Evolutionary conservation across 441 rosid species (phyloP).

Genomic region (Populus hybrid): DNA sequence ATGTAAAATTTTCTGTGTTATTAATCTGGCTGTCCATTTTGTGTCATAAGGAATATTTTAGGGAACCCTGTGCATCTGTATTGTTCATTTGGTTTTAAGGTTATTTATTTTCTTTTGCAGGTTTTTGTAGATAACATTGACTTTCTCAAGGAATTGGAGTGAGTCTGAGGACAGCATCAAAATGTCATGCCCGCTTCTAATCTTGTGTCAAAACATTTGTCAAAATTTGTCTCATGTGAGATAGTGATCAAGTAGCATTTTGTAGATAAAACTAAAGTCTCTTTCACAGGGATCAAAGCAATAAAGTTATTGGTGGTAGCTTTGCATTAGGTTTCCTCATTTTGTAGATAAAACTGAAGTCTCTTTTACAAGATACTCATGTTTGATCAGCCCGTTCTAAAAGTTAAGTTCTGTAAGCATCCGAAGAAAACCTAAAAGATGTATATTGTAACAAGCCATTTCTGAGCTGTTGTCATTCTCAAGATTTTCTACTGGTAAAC

Average conservation of each 20-base stretch:
- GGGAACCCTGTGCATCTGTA: background rate
- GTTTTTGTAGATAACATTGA: constrained; percentile 89
- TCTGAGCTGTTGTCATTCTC: background rate
- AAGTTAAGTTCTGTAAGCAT: background rate
- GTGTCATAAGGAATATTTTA: background rate
- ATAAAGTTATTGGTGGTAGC: constrained; percentile 21
- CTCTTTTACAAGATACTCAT: background rate
- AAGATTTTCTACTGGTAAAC: background rate
- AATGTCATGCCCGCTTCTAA: background rate
- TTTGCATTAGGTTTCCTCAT: background rate
- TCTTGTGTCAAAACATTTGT: background rate
- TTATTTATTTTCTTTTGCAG: constrained; percentile 28
- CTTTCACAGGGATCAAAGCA: background rate
- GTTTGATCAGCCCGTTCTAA: constrained; percentile 2
- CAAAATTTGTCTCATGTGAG: constrained; percentile 5
- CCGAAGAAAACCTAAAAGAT: background rate
- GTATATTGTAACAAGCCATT: background rate
- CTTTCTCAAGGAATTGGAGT: constrained; percentile 78
- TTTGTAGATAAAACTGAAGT: background rate
- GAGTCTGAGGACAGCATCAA: constrained; percentile 27
- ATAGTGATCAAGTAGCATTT: constrained; percentile 15
- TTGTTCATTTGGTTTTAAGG: background rate
- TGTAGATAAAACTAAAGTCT: constrained; percentile 28
- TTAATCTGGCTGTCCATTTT: background rate
- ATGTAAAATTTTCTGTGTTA: too few species aligned